Evolutionary conservation across 108 stramenopile species (phyloP).

Genomic region (Seminavis robusta): DNA sequence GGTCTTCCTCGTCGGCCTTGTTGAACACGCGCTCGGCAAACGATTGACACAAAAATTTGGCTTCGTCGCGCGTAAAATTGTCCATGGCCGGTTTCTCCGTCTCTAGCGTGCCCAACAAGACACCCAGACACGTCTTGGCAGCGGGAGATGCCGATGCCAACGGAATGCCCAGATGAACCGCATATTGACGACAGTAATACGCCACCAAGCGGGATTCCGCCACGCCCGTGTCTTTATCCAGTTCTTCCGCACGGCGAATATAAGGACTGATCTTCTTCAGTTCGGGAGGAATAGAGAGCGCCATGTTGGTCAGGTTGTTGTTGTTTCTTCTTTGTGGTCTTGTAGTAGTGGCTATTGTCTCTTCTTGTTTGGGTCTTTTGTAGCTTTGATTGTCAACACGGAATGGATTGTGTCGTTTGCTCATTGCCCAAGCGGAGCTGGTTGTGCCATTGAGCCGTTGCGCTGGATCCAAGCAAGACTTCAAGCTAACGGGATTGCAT

Average conservation of each 20-base stretch:
- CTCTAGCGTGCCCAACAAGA: constrained; percentile 60
- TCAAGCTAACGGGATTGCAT: too few species aligned
- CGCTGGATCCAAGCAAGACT: too few species aligned
- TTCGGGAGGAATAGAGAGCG: constrained; percentile 65
- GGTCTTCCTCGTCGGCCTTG: constrained; percentile 85
- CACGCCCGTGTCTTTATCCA: constrained; percentile 60
- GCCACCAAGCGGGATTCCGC: constrained; percentile 85
- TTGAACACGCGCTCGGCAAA: constrained; percentile 82
- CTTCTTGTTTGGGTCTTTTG: too few species aligned
- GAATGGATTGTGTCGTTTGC: too few species aligned
- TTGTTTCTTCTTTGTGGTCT: background rate
- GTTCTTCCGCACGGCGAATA: constrained; percentile 85
- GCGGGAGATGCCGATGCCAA: constrained; percentile 22
- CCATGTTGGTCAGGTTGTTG: constrained; percentile 18
- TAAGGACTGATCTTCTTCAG: constrained; percentile 78
- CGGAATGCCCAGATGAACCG: constrained; percentile 69
- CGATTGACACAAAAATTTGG: constrained; percentile 64
- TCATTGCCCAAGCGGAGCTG: too few species aligned
- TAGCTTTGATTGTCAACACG: too few species aligned
- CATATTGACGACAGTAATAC: constrained; percentile 90
- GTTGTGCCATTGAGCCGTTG: too few species aligned
- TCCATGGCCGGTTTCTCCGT: constrained; percentile 70
- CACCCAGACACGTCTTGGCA: constrained; percentile 52
- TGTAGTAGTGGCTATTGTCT: background rate
- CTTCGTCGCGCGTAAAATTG: constrained; percentile 64